phyloP scores from a whole-genome alignment of 768 basidiomycete species.

The Mycena rosella region DNA sequence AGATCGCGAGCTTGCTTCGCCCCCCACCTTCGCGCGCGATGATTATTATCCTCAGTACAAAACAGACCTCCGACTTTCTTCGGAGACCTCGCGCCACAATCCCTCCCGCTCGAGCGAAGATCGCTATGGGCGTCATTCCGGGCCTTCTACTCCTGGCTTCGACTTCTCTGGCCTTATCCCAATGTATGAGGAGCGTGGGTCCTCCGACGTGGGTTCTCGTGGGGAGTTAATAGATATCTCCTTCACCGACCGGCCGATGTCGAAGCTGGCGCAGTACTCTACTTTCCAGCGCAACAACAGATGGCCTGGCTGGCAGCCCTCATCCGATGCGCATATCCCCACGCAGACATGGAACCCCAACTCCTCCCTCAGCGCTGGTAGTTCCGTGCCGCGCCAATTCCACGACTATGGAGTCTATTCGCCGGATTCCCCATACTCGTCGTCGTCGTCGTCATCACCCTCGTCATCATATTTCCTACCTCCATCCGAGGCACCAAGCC shows the following conservation, averaged over 20 bases:
- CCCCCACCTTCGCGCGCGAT: background rate
- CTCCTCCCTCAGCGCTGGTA: background rate
- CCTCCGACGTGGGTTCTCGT: background rate
- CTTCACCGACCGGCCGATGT: background rate
- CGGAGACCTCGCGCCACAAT: no score
- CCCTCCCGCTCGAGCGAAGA: background rate
- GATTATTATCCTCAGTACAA: background rate
- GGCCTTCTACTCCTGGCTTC: background rate
- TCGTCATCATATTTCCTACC: background rate
- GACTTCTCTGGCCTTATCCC: constrained; percentile 14
- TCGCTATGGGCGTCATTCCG: background rate
- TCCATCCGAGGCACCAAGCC: background rate
- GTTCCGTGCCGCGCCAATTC: background rate
- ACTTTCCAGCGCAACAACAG: background rate
- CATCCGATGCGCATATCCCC: no score
- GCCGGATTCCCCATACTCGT: background rate
- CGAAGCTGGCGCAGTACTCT: constrained; percentile 3
- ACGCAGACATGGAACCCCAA: background rate
- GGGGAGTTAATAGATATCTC: background rate
- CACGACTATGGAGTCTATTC: background rate
- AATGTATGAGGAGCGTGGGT: background rate
- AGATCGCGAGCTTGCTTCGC: background rate
- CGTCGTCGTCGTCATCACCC: background rate
- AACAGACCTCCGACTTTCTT: background rate
- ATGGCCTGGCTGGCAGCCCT: no score